A percentile compares a stretch with the other conserved stretches of the same genome.
These are phyloP conservation scores for Picea engelmannii DNA, from an alignment of 83 land plant species.

Conservation along the genomic window DNA sequence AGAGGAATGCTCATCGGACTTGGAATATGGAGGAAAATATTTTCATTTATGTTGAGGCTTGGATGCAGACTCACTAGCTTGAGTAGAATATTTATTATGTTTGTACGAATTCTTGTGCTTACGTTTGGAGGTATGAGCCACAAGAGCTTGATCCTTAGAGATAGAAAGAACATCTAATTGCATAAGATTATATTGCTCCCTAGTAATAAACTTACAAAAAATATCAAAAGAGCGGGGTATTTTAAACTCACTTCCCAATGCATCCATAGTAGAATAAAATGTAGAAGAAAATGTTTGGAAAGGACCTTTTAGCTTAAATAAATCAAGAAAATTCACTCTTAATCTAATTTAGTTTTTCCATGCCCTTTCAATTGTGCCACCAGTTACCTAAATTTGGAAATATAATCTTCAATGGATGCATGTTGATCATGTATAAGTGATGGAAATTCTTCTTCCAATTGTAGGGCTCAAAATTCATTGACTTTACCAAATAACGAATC, in stretches of 20 bases:
- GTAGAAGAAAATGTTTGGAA: not conserved
- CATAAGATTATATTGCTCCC: not conserved
- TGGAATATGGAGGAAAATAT: too few relatives aligned
- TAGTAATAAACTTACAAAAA: not conserved
- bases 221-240: too few relatives aligned
- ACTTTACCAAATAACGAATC: not conserved
- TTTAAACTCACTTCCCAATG: not conserved
- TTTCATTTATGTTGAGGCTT: too few relatives aligned
- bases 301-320: not conserved
- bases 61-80: too few relatives aligned
- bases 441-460: not conserved
- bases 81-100: not conserved
- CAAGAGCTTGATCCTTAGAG: not conserved
- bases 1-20: too few relatives aligned
- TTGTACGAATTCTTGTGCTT: not conserved
- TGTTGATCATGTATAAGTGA: not conserved
- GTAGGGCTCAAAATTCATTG: not conserved
- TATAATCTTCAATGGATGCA: not conserved
- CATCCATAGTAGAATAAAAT: not conserved
- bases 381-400: not conserved
- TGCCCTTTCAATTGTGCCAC: not conserved
- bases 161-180: not conserved
- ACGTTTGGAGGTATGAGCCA: not conserved
- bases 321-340: not conserved
- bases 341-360: not conserved